These are phyloP conservation scores for Phytophthora sp. DNA, from an alignment of 352 stramenopile species.

Conservation along the genomic window DNA sequence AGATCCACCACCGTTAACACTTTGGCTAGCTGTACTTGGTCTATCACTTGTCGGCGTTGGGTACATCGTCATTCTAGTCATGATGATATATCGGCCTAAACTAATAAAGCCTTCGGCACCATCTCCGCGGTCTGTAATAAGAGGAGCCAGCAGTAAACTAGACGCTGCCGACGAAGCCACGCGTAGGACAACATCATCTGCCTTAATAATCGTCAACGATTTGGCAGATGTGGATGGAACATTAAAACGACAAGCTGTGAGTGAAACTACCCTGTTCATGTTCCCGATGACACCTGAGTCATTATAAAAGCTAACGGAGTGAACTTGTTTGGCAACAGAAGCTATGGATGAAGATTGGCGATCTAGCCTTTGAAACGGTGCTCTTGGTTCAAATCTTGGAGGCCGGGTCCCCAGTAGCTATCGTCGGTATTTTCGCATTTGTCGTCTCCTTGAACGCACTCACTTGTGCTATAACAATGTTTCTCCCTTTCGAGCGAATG, in stretches of 20 bases:
- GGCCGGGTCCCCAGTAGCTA: slow-evolving; percentile 12
- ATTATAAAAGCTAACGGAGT: background rate
- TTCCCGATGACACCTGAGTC: background rate
- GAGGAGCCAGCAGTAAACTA: background rate
- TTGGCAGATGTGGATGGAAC: background rate
- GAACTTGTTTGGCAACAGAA: slow-evolving; percentile 10
- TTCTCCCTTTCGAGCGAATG: slow-evolving; percentile 11
- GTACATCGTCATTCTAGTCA: slow-evolving; percentile 18
- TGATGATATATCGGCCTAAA: slow-evolving; percentile 11
- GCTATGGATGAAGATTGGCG: slow-evolving; percentile 26
- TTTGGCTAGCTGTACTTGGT: slow-evolving; percentile 9
- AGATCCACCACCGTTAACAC: slow-evolving; percentile 11
- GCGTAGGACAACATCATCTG: background rate
- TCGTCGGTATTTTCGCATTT: slow-evolving; percentile 25
- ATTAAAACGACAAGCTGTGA: background rate
- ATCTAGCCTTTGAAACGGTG: slow-evolving; percentile 29
- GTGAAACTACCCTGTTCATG: background rate
- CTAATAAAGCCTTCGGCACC: background rate
- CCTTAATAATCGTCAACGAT: background rate
- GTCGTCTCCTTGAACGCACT: slow-evolving; percentile 25
- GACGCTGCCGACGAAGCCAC: background rate
- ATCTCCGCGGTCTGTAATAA: background rate
- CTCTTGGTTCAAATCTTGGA: slow-evolving; percentile 30
- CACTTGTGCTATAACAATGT: slow-evolving; percentile 18
- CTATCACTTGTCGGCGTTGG: slow-evolving; percentile 19